phyloP scores from a whole-genome alignment of 2,329 filamentous ascomycete species.

The Zymoseptoria crescenta region DNA sequence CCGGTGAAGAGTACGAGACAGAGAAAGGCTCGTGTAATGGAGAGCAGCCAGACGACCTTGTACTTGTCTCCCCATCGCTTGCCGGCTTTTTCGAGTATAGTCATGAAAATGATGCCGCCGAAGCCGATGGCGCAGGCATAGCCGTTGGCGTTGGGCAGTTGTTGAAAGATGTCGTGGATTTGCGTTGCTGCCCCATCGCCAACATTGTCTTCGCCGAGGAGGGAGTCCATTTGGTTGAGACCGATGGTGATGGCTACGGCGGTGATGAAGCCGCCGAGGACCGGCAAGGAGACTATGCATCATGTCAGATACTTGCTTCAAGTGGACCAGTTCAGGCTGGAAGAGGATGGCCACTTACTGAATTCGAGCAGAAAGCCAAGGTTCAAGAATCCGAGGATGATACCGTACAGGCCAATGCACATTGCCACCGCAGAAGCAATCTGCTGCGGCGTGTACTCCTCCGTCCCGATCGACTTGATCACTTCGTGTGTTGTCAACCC shows the following conservation, averaged over 20 bases:
- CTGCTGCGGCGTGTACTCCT: conserved; percentile 45
- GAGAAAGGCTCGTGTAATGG: conserved; percentile 54
- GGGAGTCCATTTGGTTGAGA: conserved; percentile 55
- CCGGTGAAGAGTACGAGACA: conserved; percentile 55
- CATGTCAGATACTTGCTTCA: neutral
- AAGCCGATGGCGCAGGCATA: conserved; percentile 55
- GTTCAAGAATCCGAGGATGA: conserved; percentile 53
- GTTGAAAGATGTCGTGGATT: conserved; percentile 51
- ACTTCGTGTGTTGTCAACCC: conserved; percentile 57
- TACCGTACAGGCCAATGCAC: conserved; percentile 54
- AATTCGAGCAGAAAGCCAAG: conserved; percentile 46
- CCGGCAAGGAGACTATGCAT: conserved; percentile 48
- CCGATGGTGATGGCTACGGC: conserved; percentile 59
- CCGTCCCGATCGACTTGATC: conserved; percentile 41
- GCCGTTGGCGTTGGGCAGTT: conserved; percentile 50
- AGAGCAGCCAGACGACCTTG: conserved; percentile 51
- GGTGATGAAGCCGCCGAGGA: conserved; percentile 58
- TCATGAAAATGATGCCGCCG: conserved; percentile 48
- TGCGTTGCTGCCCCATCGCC: conserved; percentile 48
- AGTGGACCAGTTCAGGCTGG: neutral
- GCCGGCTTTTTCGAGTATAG: conserved; percentile 50
- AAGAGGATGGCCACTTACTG: conserved; percentile 16
- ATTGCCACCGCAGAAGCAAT: conserved; percentile 56
- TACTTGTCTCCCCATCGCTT: conserved; percentile 52
- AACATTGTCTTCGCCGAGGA: conserved; percentile 49